Percentiles rank a stretch among this genome's conserved stretches.
Evolutionary conservation across 140 eudicot genomes (phyloP).

Genomic region (Flaveria floridana): DNA sequence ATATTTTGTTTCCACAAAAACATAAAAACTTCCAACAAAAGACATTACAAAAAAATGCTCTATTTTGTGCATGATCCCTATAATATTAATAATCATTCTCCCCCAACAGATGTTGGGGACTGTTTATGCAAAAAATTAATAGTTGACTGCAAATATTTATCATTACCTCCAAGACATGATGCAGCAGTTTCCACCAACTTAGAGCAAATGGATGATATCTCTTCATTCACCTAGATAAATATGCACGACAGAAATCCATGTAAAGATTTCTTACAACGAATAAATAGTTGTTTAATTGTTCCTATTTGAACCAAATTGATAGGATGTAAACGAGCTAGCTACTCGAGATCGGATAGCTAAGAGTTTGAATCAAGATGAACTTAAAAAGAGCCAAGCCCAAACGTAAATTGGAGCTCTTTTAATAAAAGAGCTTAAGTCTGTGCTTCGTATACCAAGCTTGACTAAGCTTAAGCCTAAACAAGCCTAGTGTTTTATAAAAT

Average conservation of each 20-base stretch:
- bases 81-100: conserved; percentile 20
- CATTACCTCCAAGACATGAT: conserved; percentile 48
- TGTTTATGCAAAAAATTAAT: conserved; percentile 40
- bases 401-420: too few relatives aligned
- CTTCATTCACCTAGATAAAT: conserved; percentile 41
- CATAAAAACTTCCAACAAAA: not conserved
- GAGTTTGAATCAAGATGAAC: too few relatives aligned
- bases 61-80: conserved; percentile 2
- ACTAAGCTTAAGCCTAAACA: too few relatives aligned
- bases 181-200: conserved; percentile 62
- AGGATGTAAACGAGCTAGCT: not conserved
- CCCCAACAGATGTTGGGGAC: conserved; percentile 24
- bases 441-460: too few relatives aligned
- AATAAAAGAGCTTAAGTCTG: too few relatives aligned
- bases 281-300: not conserved
- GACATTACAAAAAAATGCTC: conserved; percentile 4
- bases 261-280: not conserved
- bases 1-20: not conserved
- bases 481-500: too few relatives aligned
- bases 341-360: too few relatives aligned
- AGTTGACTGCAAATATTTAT: conserved; percentile 58
- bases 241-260: not conserved
- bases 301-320: not conserved
- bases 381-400: too few relatives aligned
- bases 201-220: conserved; percentile 45